Evolutionary conservation across 768 basidiomycete genomes (phyloP).

Genomic region (Suillus paluster): DNA sequence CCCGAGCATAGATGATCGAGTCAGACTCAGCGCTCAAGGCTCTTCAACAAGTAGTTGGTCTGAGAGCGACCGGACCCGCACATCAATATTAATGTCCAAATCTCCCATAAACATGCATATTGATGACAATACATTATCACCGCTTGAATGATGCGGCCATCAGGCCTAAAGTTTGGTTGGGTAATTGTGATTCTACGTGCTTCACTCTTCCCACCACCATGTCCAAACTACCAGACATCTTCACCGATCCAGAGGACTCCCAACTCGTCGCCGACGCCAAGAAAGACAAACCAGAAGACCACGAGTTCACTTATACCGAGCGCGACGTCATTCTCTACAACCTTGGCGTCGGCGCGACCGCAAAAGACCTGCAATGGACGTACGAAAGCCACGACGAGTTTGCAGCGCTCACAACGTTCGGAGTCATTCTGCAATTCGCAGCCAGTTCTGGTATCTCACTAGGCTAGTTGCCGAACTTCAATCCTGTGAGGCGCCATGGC

Average conservation of each 20-base stretch:
- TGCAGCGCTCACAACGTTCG: slow-evolving; percentile 88
- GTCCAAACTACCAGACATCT: slow-evolving; percentile 52
- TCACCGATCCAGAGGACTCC: slow-evolving; percentile 82
- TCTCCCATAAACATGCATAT: too few species aligned
- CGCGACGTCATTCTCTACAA: slow-evolving; percentile 95
- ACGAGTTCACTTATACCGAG: slow-evolving; percentile 79
- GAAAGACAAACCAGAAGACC: slow-evolving; percentile 53
- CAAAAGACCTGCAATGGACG: slow-evolving; percentile 88
- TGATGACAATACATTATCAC: too few species aligned
- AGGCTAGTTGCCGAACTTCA: slow-evolving; percentile 95
- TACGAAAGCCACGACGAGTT: slow-evolving; percentile 92
- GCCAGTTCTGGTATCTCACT: slow-evolving; percentile 69
- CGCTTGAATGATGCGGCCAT: too few species aligned
- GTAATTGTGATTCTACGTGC: too few species aligned
- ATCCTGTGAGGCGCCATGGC: slow-evolving; percentile 63
- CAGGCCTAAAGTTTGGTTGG: too few species aligned
- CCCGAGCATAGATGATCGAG: too few species aligned
- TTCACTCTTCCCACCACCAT: slow-evolving; percentile 20
- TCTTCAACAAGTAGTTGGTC: too few species aligned
- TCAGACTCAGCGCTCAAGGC: too few species aligned
- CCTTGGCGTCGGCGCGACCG: slow-evolving; percentile 91
- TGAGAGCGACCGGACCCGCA: too few species aligned
- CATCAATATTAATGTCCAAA: too few species aligned
- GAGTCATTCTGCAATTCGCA: slow-evolving; percentile 89
- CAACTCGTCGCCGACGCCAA: slow-evolving; percentile 84